Percentiles rank a stretch among this genome's conserved stretches.
Evolutionary conservation across 768 basidiomycete species (phyloP).

Genomic region (Phaffia tasmanica): DNA sequence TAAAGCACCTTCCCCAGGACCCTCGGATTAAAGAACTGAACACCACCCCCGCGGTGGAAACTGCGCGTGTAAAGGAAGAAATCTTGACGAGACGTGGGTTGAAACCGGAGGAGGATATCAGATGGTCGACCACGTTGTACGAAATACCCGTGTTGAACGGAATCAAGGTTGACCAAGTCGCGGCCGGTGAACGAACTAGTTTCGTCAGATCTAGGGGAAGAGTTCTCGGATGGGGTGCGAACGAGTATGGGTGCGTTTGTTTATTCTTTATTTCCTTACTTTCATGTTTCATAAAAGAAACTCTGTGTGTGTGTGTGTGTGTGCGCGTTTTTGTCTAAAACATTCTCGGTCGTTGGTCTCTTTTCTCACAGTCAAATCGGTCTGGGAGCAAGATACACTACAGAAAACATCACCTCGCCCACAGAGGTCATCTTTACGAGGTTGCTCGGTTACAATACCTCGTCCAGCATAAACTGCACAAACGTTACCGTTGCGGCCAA

Average conservation of each 20-base stretch:
- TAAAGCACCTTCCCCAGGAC: conserved; percentile 1
- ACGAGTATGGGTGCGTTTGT: conserved; percentile 12
- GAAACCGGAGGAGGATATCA: conserved; percentile 20
- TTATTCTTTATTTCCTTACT: background rate
- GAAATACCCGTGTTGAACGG: conserved; percentile 15
- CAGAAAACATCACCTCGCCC: conserved; percentile 17
- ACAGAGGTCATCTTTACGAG: conserved; percentile 19
- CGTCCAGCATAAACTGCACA: conserved; percentile 7
- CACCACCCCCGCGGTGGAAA: background rate
- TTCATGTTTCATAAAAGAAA: background rate
- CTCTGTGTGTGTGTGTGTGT: no score
- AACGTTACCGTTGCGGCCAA: conserved; percentile 12
- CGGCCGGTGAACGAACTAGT: conserved; percentile 7
- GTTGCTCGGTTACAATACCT: background rate
- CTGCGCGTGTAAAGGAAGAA: background rate
- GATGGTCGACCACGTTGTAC: conserved; percentile 23
- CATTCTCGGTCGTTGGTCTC: background rate
- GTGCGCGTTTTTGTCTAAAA: background rate
- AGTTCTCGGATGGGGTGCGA: conserved; percentile 22
- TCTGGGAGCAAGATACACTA: conserved; percentile 9
- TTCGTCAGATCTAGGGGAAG: conserved; percentile 7
- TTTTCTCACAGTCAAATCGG: conserved; percentile 17
- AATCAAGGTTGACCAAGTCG: conserved; percentile 14
- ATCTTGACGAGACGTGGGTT: conserved; percentile 10
- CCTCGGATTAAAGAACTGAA: background rate